Evolutionary conservation across 106 monocot genomes (phyloP), one percentile per base, ranked within the genome.

Genomic region (Cymbidium sinense): DNA sequence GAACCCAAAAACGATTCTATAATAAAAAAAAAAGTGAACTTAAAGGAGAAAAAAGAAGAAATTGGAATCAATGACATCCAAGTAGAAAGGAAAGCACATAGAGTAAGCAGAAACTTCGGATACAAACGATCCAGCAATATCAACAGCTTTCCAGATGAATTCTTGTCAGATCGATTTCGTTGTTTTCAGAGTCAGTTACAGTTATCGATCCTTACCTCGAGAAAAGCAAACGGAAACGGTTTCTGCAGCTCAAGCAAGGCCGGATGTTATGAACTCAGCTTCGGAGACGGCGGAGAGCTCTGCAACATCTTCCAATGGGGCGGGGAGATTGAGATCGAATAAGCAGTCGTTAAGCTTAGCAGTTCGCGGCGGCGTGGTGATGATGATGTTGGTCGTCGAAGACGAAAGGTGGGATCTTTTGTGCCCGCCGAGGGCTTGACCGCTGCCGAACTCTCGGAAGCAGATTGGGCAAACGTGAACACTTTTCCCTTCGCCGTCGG

Each of bases 251-350:
- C 15, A 69, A 69, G 5, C 31, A 17, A 13, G 33, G 15, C 3
- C 1, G 15, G 69, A 69, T 10, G 28, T 62, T 25, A 62, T 27
- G 37, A 39, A 71, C 23, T 39, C 33, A 12, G 74, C 41, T 43
- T 74, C 44, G 44, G 74, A 74, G 64, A 83, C 75, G 33, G 77
- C 74, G 55, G 86, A 83, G 35, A 78, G 67, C 77, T 81, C 83
- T 19, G 73, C 75, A 9, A 70, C 80, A 43, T 87, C 83, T 1
- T 87, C 86, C 27, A 70, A 17, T 7, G 83, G 77, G 1, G 87
- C 81, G 13, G 87, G 84, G 73, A 87, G 50, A 75, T 87, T 87
- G 81, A 87, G 87, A 84, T 87, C 87, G 69, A 87, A 43, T 20
- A 74, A 80, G 34, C 29, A 47, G 1, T 58, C 20, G 30, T 10